These are phyloP conservation scores for Populus nigra DNA, from an alignment of 345 rosid genomes.

Conservation along the genomic window DNA sequence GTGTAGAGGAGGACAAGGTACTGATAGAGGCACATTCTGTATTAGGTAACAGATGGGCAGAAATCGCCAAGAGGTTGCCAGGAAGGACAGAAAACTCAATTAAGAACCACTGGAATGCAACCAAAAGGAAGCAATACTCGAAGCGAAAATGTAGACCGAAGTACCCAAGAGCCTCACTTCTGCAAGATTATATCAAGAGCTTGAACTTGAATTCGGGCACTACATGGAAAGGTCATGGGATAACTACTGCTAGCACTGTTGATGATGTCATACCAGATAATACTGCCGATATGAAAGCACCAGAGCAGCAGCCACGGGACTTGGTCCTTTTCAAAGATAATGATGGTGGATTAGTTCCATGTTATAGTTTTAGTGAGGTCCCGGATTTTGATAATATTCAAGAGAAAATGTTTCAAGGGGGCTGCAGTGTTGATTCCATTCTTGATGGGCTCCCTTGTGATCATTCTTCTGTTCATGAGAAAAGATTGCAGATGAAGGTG, in stretches of 20 bases:
- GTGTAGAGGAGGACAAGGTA: slow-evolving; percentile 80
- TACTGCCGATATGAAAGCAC: not conserved
- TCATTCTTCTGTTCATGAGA: slow-evolving; percentile 15
- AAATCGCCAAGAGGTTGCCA: slow-evolving; percentile 82
- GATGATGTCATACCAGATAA: not conserved
- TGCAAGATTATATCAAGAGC: slow-evolving; percentile 93
- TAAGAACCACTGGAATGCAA: slow-evolving; percentile 98
- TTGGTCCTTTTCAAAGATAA: slow-evolving; percentile 30
- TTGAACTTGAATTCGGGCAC: slow-evolving; percentile 45
- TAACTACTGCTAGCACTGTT: slow-evolving; percentile 13
- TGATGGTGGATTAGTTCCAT: slow-evolving; percentile 47
- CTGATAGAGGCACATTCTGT: slow-evolving; percentile 70
- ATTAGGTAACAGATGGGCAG: slow-evolving; percentile 99
- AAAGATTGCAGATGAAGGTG: slow-evolving; percentile 28
- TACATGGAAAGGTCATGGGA: slow-evolving; percentile 11
- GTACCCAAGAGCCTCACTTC: slow-evolving; percentile 62
- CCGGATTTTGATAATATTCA: slow-evolving; percentile 60
- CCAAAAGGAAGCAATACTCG: slow-evolving; percentile 83
- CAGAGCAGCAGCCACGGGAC: not conserved
- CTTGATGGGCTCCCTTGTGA: slow-evolving; percentile 55
- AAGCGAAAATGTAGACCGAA: slow-evolving; percentile 81
- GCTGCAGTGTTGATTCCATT: slow-evolving; percentile 62
- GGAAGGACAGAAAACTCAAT: slow-evolving; percentile 99
- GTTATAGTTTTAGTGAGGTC: slow-evolving; percentile 43
- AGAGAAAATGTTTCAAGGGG: slow-evolving; percentile 55